These are phyloP conservation scores for Nicotiana otophora DNA, from an alignment of 257 asterid genomes.

Conservation along the genomic window DNA sequence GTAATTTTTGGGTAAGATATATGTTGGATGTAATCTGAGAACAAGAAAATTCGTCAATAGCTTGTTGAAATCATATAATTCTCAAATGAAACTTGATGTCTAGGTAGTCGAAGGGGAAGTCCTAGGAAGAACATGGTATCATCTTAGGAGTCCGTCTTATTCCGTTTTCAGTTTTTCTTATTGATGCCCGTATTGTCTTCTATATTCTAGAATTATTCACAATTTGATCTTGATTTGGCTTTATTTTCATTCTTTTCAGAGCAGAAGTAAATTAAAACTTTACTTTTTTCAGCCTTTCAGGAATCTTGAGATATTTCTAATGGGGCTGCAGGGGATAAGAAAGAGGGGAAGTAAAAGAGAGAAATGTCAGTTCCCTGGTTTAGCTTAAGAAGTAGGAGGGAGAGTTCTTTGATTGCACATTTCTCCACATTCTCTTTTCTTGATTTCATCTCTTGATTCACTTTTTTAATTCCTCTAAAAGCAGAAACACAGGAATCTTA, in stretches of 20 bases:
- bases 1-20: conserved; percentile 87
- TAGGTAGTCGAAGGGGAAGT: neutral
- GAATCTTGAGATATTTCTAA: neutral
- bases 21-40: conserved; percentile 5
- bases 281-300: neutral
- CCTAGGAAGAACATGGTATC: neutral
- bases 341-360: neutral
- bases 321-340: neutral
- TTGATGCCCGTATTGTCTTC: neutral
- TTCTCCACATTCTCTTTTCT: neutral
- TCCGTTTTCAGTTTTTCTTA: neutral
- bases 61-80: neutral
- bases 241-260: neutral
- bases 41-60: neutral
- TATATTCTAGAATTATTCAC: neutral
- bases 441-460: neutral
- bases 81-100: neutral
- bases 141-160: neutral
- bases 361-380: neutral
- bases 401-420: neutral
- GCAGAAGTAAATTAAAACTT: neutral
- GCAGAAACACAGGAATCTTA: neutral
- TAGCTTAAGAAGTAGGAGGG: neutral
- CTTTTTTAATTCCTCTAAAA: neutral
- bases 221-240: neutral